phyloP scores from a whole-genome alignment of 331 rosid genomes.

The Telfairia occidentalis region DNA sequence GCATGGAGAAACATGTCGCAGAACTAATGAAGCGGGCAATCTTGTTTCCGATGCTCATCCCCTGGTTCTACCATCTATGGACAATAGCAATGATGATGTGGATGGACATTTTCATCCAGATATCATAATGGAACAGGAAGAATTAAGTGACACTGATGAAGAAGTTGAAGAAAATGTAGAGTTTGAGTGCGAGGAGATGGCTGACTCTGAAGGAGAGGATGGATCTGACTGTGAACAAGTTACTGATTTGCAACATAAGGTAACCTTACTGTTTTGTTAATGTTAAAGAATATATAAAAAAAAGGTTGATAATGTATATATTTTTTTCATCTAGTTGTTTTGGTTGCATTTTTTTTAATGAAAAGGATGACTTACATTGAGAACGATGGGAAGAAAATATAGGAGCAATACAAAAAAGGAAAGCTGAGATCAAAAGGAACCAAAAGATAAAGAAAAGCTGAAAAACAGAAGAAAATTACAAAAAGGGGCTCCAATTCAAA shows the following conservation, averaged over 20 bases:
- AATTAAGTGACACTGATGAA: conserved; percentile 83
- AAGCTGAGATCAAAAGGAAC: too few relatives aligned
- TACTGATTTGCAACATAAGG: conserved; percentile 10
- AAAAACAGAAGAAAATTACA: too few relatives aligned
- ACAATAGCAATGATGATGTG: conserved; percentile 28
- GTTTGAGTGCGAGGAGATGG: conserved; percentile 96
- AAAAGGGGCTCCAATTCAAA: too few relatives aligned
- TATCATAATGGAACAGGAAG: conserved; percentile 95
- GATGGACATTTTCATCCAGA: conserved; percentile 68
- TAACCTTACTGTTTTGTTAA: not conserved
- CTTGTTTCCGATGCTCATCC: conserved; percentile 32
- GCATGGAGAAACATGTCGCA: conserved; percentile 4
- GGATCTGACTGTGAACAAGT: not conserved
- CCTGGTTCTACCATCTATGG: conserved; percentile 22
- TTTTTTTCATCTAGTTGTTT: not conserved
- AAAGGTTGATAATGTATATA: not conserved
- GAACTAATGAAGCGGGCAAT: conserved; percentile 17
- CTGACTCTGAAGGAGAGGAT: conserved; percentile 92
- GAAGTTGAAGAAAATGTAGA: conserved; percentile 84
- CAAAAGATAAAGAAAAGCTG: too few relatives aligned
- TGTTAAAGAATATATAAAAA: not conserved
- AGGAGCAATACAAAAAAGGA: too few relatives aligned
- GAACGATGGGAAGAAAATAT: too few relatives aligned
- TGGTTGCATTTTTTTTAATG: too few relatives aligned
- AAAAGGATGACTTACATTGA: too few relatives aligned